Base-by-base conservation (phyloP, 306 rosid species). In the Vigna trinervia region DNA sequence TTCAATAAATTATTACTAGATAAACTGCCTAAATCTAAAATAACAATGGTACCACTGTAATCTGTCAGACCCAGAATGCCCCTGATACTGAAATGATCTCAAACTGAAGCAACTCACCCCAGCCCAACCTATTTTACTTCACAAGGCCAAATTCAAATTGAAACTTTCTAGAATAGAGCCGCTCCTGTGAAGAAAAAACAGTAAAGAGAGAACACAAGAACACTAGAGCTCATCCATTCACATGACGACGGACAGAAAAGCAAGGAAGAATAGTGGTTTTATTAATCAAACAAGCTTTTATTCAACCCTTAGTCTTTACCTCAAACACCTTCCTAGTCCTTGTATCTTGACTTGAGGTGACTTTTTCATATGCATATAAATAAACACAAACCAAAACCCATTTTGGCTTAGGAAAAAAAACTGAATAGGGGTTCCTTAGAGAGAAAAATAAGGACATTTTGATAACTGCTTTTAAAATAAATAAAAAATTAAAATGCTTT, bases 261-360 rank as follows among this genome's bases (percentile, higher is more conserved):
- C 47, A 9, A 41, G 47, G 47, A 41, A 41, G 47, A 9, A 41
- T 41, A 43, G 1, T 10, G 22, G 6, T 50, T 50, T n/a, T 51
- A 51, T 51, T 17, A 2, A 50, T 50, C 20, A 17, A n/a, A 17
- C 48, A 3, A 43, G 14, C 0, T 43, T 41, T 43, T 84, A 17
- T 57, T 72, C 82, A 63, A 50, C 14, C 71, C 73, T 60, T 61
- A 48, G 58, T 28, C 75, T 65, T 57, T 13, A 57, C 80, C 23
- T 57, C 64, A 51, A 50, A 36, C 30, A 56, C 12, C 75, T 56
- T 67, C 47, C 38, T 15, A 22, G 41, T 58, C 28, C 12, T 38
- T 19, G 69, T 67, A 63, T 10, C 45, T 53, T 22, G 4, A 3
- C 46, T 8, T 36, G 0, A 8, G 20, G 69, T 45, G 41, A 8